phyloP scores from a whole-genome alignment of 805 yeast genomes.

The Cyberlindnera petersonii region DNA sequence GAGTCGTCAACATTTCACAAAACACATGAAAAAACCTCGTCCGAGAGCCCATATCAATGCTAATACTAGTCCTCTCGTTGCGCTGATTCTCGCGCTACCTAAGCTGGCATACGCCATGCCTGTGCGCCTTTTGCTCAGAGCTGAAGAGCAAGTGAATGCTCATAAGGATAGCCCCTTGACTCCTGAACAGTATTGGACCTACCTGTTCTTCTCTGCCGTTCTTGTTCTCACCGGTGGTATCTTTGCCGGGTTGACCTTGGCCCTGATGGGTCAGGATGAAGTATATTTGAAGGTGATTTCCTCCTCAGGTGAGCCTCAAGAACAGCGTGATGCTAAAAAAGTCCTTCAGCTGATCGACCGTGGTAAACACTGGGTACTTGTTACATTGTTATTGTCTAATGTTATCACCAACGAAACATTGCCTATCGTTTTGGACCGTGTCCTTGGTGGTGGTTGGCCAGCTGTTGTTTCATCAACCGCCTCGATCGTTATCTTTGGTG shows the following conservation, averaged over 20 bases:
- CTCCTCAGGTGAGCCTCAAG: slow-evolving; percentile 73
- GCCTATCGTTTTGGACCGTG: slow-evolving; percentile 89
- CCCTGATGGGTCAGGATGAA: slow-evolving; percentile 97
- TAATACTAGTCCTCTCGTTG: slow-evolving; percentile 5
- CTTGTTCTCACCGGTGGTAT: slow-evolving; percentile 79
- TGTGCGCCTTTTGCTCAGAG: slow-evolving; percentile 8
- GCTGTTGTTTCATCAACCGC: slow-evolving; percentile 94
- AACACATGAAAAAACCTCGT: slow-evolving; percentile 3
- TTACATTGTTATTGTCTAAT: slow-evolving; percentile 77
- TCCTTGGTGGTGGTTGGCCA: slow-evolving; percentile 96
- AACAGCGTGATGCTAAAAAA: slow-evolving; percentile 62
- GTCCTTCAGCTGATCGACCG: slow-evolving; percentile 69
- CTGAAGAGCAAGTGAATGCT: neutral
- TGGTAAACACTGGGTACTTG: slow-evolving; percentile 96
- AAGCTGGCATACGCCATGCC: slow-evolving; percentile 14
- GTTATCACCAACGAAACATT: slow-evolving; percentile 92
- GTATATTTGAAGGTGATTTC: slow-evolving; percentile 88
- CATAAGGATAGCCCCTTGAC: slow-evolving; percentile 13
- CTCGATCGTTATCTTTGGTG: slow-evolving; percentile 91
- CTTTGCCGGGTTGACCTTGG: slow-evolving; percentile 93
- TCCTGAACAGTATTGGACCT: slow-evolving; percentile 25
- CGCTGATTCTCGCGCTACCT: slow-evolving; percentile 15
- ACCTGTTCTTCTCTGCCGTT: slow-evolving; percentile 43
- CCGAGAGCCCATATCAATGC: slow-evolving; percentile 8
- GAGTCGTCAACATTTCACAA: too few relatives aligned